Evolutionary conservation across 768 basidiomycete species (phyloP), one percentile per base, ranked within the genome.

Genomic region (Galerina sulciceps): DNA sequence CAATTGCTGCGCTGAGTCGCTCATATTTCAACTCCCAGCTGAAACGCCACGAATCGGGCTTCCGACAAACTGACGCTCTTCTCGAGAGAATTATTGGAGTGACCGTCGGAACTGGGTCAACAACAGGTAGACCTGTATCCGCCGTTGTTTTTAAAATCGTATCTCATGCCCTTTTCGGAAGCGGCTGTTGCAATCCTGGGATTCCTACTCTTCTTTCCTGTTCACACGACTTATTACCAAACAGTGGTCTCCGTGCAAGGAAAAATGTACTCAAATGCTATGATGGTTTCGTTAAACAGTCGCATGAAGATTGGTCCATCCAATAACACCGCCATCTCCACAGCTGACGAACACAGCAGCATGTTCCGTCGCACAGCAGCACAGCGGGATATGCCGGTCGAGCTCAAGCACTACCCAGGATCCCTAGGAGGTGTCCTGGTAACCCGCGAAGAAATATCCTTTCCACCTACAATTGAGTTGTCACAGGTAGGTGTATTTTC

Each of bases 281-380:
- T 62, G 48, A 58, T 62, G 61, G 61, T 56, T 11, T 45, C 50
- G 1, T 58, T 62, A 23, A 62, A 62, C 53, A 62, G 61, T 35
- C 46, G 61, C 10, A 50, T 59, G 40, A 43, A 34, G 26, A 60
- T 60, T 14, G 41, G 42, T 10, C 42, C 56, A 2, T 15, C 48
- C 9, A 50, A 49, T 23, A 48, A 38, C 17, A 57, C 31, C 10
- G n/a, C 38, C 14, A 43, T 31, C 26, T 31, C 40, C 26, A 31
- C 26, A 6, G 56, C 41, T 11, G 48, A 57, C 23, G 56, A 57
- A 10, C 2, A 15, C 31, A 20, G 35, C 3, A 40, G 48, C 6
- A 5, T 57, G 11, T 49, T 37, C 3, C 55, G 40, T 23, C n/a
- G 36, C n/a, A 23, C 37, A 37, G 37, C 46, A 31, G 45, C 23